phyloP scores from a whole-genome alignment of 1,284 basidiomycete species.

The Ustilago crameri region DNA sequence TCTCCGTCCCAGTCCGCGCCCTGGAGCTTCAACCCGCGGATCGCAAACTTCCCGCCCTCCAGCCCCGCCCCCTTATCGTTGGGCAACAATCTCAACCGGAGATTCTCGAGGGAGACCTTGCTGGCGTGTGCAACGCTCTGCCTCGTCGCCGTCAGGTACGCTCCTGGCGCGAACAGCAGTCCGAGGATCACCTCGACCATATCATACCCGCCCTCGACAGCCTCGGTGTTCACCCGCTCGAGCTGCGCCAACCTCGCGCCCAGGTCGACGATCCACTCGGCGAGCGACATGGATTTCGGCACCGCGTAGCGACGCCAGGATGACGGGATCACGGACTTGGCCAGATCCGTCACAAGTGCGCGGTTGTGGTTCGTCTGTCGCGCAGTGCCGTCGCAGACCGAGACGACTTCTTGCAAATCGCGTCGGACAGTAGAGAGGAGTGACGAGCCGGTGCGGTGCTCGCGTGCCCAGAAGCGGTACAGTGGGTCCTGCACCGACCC shows the following conservation, averaged over 20 bases:
- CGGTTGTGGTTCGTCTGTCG: slow-evolving; percentile 64
- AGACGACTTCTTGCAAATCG: slow-evolving; percentile 57
- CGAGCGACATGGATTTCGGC: slow-evolving; percentile 52
- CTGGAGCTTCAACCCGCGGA: slow-evolving; percentile 59
- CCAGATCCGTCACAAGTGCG: slow-evolving; percentile 52
- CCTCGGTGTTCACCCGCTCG: slow-evolving; percentile 29
- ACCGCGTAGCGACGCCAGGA: slow-evolving; percentile 57
- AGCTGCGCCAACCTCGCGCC: slow-evolving; percentile 54
- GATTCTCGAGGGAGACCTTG: slow-evolving; percentile 57
- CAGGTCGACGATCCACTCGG: slow-evolving; percentile 63
- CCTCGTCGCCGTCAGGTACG: slow-evolving; percentile 66
- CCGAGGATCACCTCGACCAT: slow-evolving; percentile 57
- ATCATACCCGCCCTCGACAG: slow-evolving; percentile 43
- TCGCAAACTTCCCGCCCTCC: slow-evolving; percentile 69
- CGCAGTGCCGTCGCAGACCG: slow-evolving; percentile 49
- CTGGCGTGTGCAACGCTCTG: slow-evolving; percentile 60
- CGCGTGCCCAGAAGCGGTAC: slow-evolving; percentile 66
- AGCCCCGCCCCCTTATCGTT: slow-evolving; percentile 32
- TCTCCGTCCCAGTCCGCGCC: slow-evolving; percentile 54
- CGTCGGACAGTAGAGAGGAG: slow-evolving; percentile 50
- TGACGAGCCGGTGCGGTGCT: slow-evolving; percentile 50
- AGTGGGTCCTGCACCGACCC: slow-evolving; percentile 58
- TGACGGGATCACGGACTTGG: slow-evolving; percentile 56
- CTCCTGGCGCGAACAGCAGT: slow-evolving; percentile 59
- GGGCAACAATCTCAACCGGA: slow-evolving; percentile 49